phyloP scores from a whole-genome alignment of 2,329 filamentous ascomycete species.

The Ceratocystis lukuohia region DNA sequence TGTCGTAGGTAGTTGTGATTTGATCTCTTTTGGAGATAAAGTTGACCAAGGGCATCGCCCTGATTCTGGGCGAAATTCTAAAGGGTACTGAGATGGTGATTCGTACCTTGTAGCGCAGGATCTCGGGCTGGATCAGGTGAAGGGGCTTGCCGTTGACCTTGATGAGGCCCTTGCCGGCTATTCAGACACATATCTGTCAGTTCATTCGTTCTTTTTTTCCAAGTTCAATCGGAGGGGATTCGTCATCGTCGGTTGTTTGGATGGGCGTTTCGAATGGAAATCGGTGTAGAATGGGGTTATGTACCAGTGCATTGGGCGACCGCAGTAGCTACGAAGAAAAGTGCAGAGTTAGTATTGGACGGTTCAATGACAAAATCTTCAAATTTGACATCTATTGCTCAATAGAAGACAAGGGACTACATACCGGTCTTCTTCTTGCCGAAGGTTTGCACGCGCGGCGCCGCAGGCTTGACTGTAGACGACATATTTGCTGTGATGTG shows the following conservation, averaged over 20 bases:
- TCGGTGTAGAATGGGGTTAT: slow-evolving; percentile 13
- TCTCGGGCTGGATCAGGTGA: slow-evolving; percentile 84
- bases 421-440: slow-evolving; percentile 83
- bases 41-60: background rate
- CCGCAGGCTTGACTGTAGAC: slow-evolving; percentile 33
- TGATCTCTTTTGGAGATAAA: background rate
- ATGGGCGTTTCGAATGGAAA: slow-evolving; percentile 7
- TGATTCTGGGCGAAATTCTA: background rate
- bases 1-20: background rate
- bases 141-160: slow-evolving; percentile 98
- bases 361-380: background rate
- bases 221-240: background rate
- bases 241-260: slow-evolving; percentile 7
- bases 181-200: slow-evolving; percentile 19
- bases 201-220: background rate
- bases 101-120: slow-evolving; percentile 90
- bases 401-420: slow-evolving; percentile 1
- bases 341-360: slow-evolving; percentile 1
- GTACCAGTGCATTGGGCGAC: slow-evolving; percentile 78
- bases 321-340: slow-evolving; percentile 41
- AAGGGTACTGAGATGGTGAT: background rate
- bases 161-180: slow-evolving; percentile 57
- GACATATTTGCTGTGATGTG: slow-evolving; percentile 49
- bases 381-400: background rate
- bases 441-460: slow-evolving; percentile 88